phyloP scores from a whole-genome alignment of 1,284 basidiomycete genomes.

The Tetrapyrgos nigripes region DNA sequence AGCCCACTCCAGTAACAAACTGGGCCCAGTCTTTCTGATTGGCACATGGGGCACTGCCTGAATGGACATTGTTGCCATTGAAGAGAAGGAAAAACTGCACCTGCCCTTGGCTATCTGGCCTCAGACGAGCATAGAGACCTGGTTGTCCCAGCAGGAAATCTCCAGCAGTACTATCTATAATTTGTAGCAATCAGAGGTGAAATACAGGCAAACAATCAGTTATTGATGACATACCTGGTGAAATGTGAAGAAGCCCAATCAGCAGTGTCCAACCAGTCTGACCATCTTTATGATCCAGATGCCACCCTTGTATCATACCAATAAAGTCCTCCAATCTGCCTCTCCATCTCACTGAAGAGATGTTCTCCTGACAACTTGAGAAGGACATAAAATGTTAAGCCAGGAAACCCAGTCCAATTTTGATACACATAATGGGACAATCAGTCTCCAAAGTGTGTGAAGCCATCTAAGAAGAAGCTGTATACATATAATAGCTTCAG shows the following conservation, averaged over 20 bases:
- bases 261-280: constrained; percentile 10
- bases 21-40: too few relatives aligned
- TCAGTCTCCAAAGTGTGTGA: constrained; percentile 8
- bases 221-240: constrained; percentile 6
- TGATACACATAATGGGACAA: constrained; percentile 15
- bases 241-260: background rate
- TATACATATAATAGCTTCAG: background rate
- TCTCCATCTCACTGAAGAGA: constrained; percentile 6
- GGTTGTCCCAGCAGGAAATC: constrained; percentile 10
- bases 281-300: constrained; percentile 11
- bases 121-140: constrained; percentile 6
- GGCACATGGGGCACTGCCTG: constrained; percentile 10
- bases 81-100: constrained; percentile 2
- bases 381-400: constrained; percentile 2
- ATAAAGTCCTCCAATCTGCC: constrained; percentile 5
- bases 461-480: constrained; percentile 2
- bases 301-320: constrained; percentile 8
- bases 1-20: too few relatives aligned
- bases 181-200: too few relatives aligned
- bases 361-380: constrained; percentile 9
- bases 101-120: background rate
- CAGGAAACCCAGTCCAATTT: constrained; percentile 17
- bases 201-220: background rate
- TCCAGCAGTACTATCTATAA: constrained; percentile 10
- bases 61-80: constrained; percentile 16